Conservation (phyloP, 106 monocot genomes). For the Hemerocallis citrina region DNA sequence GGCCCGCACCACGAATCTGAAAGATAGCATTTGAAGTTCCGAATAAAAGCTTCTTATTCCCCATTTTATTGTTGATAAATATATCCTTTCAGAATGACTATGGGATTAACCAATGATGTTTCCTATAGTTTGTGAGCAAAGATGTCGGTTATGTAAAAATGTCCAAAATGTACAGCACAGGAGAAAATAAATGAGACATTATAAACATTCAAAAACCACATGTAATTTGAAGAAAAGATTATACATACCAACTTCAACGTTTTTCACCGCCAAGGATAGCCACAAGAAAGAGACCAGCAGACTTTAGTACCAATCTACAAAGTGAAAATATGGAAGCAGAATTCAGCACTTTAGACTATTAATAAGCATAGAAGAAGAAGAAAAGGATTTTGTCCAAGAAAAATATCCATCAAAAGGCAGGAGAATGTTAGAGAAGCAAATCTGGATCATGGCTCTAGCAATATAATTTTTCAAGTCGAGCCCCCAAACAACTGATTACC, state of each 20-base stretch:
- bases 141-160: too few species aligned
- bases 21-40: background rate
- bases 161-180: background rate
- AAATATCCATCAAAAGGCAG: background rate
- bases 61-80: background rate
- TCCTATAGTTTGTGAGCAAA: background rate
- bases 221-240: background rate
- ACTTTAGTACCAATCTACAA: constrained; percentile 82
- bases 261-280: constrained; percentile 97
- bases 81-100: background rate
- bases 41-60: too few species aligned
- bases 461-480: constrained; percentile 99
- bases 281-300: constrained; percentile 94
- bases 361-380: background rate
- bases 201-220: background rate
- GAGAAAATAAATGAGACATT: constrained; percentile 1
- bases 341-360: constrained; percentile 3
- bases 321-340: constrained; percentile 20
- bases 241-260: constrained; percentile 80
- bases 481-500: constrained; percentile 90
- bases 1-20: constrained; percentile 93
- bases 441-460: constrained; percentile 99
- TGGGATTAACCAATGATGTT: background rate
- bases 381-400: too few species aligned
- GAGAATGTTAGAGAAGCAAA: constrained; percentile 10